Evolutionary conservation across 2,329 filamentous ascomycete genomes (phyloP), one percentile per base, ranked within the genome.

Genomic region (Teratosphaeriaceae sp.): DNA sequence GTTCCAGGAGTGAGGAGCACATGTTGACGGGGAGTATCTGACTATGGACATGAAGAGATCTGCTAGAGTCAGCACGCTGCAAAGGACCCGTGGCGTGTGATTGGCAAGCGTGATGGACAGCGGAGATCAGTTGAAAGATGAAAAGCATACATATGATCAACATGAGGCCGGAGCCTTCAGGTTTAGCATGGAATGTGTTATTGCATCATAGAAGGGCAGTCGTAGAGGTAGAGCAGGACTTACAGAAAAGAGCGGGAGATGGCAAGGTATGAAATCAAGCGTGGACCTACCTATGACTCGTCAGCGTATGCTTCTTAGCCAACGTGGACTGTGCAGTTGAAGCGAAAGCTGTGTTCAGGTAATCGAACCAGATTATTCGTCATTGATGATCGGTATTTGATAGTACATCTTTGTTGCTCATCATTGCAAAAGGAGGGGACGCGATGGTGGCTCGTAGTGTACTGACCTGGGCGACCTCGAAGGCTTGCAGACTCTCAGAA

Each of bases 181-280:
- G 69, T 78, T 85, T 85, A 85, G 82, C 82, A 85, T 84, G 79
- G 80, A 84, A 81, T 80, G 68, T 76, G 70, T 71, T 61, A 63
- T 66, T 72, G 77, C 80, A 86, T 86, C 82, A 85, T 68, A 68
- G 67, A 66, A 60, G 54, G 36, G 31, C 22, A 40, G 26, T 40
- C 34, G 29, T 24, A 41, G 22, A 43, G 35, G 52, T 45, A 43
- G 44, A 48, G 38, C 51, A 39, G 47, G 51, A 57, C 57, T 54
- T 53, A 59, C 57, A 43, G 38, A 22, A 36, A 36, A 6, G 30
- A 27, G 8, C 8, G 16, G 15, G 15, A 34, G 15, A 12, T 7
- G 9, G 11, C 30, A 18, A 19, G 19, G 9, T 18, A 22, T 6
- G 5, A 15, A 37, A 15, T 20, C 11, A 9, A 5, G 9, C 5